Conservation (phyloP, 345 rosid genomes). For the Bruguiera gymnorhiza region DNA sequence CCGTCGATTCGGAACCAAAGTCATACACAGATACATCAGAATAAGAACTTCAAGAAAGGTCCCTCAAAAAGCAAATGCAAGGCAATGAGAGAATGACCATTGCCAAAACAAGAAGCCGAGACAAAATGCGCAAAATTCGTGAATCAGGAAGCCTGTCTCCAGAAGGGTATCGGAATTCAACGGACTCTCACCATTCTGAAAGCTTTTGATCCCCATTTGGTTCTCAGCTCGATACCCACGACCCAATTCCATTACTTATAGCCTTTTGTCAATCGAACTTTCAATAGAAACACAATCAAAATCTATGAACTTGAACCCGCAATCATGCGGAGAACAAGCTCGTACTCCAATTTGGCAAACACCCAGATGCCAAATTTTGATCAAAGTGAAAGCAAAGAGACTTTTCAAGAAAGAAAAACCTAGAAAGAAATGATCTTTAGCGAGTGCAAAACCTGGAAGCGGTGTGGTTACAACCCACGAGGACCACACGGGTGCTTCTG, state of each 20-base stretch:
- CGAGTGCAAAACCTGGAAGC: conserved; percentile 60
- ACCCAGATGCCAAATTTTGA: conserved; percentile 17
- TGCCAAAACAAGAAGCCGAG: conserved; percentile 45
- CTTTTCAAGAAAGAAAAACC: conserved; percentile 7
- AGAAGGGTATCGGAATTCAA: conserved; percentile 25
- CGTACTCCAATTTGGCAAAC: conserved; percentile 11
- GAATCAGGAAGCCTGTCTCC: conserved; percentile 42
- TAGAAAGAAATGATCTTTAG: conserved; percentile 20
- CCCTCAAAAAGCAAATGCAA: conserved; percentile 25
- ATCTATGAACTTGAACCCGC: background rate
- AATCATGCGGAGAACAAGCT: conserved; percentile 5
- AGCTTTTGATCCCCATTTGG: conserved; percentile 17
- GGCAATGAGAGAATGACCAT: conserved; percentile 36
- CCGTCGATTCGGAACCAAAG: conserved; percentile 14
- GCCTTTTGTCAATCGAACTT: background rate
- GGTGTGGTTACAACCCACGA: conserved; percentile 68
- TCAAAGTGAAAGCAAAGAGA: conserved; percentile 1
- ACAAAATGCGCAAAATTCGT: conserved; percentile 32
- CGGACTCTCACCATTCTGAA: conserved; percentile 16
- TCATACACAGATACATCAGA: conserved; percentile 8
- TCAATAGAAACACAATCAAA: background rate
- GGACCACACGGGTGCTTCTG: conserved; percentile 38
- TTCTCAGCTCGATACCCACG: conserved; percentile 17
- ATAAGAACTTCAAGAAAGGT: conserved; percentile 11
- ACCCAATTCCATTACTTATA: conserved; percentile 23